Base-by-base conservation (phyloP, 1,284 basidiomycete species). In the Bjerkandera adusta region DNA sequence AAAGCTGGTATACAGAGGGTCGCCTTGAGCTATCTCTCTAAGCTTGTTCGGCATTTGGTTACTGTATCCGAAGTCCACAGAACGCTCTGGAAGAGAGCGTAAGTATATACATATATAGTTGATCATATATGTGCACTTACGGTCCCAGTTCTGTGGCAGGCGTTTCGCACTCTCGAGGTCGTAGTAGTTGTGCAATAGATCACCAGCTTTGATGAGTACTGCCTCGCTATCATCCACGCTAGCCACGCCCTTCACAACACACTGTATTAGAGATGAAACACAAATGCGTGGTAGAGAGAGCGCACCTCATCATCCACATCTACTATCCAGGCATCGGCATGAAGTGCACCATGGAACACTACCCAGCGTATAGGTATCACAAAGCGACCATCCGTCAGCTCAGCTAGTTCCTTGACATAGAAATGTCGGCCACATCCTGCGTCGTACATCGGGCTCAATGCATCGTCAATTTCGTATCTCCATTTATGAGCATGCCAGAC, bases 1-100 rank as follows among this genome's bases (percentile, higher is more conserved):
- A 20, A 38, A 2, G 44, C 47, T 0, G 60, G 13, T 12, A 39
- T 36, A 45, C 45, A 52, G 34, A 21, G 24, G 47, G 22, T 16
- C 43, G 4, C 56, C 57, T 3, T 52, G 12, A 4, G 57, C 52
- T 4, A 48, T 36, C 33, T 44, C 43, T 2, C 52, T 56, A 4
- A 48, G 4, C 3, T 40, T 48, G 45, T 49, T 32, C 7, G 47
- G 43, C 43, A 46, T 46, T 13, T 32, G 21, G 18, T 24, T 30
- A 24, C 6, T n/a, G 26, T 42, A 42, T 13, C 25, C 40, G 3
- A 2, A 16, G 13, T n/a, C n/a, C n/a, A n/a, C n/a, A n/a, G n/a
- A n/a, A n/a, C n/a, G n/a, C n/a, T n/a, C n/a, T n/a, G n/a, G n/a
- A n/a, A n/a, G n/a, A n/a, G n/a, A n/a, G n/a, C n/a, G n/a, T n/a